phyloP scores from a whole-genome alignment of 2,329 filamentous ascomycete genomes.

The Fusarium marasasianum region DNA sequence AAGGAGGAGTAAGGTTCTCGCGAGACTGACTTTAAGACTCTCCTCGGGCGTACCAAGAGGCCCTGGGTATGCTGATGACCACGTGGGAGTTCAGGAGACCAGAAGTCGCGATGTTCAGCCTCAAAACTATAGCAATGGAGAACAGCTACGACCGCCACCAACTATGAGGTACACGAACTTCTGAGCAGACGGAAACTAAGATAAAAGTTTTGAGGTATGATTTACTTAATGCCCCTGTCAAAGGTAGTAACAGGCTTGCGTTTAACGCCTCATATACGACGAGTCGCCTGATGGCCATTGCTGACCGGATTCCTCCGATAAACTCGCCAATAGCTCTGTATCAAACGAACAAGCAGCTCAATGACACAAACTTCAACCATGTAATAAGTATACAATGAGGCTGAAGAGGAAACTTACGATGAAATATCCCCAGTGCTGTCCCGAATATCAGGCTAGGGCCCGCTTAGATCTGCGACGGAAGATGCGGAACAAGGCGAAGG shows the following conservation, averaged over 20 bases:
- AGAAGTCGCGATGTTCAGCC: neutral
- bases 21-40: slow-evolving; percentile 1
- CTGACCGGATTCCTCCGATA: slow-evolving; percentile 15
- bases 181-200: neutral
- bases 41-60: neutral
- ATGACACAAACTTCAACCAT: neutral
- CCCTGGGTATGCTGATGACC: neutral
- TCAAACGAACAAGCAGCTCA: slow-evolving; percentile 3
- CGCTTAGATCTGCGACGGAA: slow-evolving; percentile 34
- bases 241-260: neutral
- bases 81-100: neutral
- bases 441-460: slow-evolving; percentile 28
- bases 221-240: neutral
- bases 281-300: neutral
- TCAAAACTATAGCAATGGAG: neutral
- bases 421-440: slow-evolving; percentile 15
- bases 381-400: slow-evolving; percentile 9
- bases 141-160: neutral
- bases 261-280: neutral
- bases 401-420: slow-evolving; percentile 39
- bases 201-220: neutral
- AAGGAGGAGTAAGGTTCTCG: neutral
- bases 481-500: slow-evolving; percentile 29
- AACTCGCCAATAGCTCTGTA: slow-evolving; percentile 18
- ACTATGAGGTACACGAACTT: neutral